Evolutionary conservation across 106 monocot species (phyloP).

Genomic region (Narthecium ossifragum): DNA sequence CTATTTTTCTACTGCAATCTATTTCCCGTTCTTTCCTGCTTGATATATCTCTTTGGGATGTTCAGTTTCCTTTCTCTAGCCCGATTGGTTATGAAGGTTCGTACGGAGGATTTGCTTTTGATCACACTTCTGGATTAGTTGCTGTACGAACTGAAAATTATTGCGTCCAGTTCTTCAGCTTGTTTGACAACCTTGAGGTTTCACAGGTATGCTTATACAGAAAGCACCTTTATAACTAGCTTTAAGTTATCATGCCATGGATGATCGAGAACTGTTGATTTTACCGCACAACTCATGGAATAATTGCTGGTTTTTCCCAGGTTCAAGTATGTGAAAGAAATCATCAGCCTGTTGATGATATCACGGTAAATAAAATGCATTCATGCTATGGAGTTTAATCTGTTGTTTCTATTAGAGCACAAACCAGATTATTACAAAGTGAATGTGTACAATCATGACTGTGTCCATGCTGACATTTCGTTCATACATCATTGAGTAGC

Average conservation of each 20-base stretch:
- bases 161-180: slow-evolving; percentile 80
- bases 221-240: background rate
- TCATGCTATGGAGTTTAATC: too few relatives aligned
- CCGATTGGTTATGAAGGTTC: slow-evolving; percentile 31
- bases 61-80: slow-evolving; percentile 77
- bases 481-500: too few relatives aligned
- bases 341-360: slow-evolving; percentile 84
- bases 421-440: too few relatives aligned
- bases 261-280: background rate
- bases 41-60: background rate
- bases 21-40: too few relatives aligned
- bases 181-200: slow-evolving; percentile 66
- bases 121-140: slow-evolving; percentile 44
- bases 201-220: slow-evolving; percentile 49
- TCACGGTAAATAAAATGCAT: slow-evolving; percentile 48
- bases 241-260: background rate
- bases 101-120: slow-evolving; percentile 36
- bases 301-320: slow-evolving; percentile 32
- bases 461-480: too few relatives aligned
- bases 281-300: too few relatives aligned
- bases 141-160: slow-evolving; percentile 61
- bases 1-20: too few relatives aligned
- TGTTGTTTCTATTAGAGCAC: too few relatives aligned
- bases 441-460: too few relatives aligned
- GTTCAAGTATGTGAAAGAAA: slow-evolving; percentile 93